Conservation (phyloP, 2,329 filamentous ascomycete species). For the Myotisia sp. region DNA sequence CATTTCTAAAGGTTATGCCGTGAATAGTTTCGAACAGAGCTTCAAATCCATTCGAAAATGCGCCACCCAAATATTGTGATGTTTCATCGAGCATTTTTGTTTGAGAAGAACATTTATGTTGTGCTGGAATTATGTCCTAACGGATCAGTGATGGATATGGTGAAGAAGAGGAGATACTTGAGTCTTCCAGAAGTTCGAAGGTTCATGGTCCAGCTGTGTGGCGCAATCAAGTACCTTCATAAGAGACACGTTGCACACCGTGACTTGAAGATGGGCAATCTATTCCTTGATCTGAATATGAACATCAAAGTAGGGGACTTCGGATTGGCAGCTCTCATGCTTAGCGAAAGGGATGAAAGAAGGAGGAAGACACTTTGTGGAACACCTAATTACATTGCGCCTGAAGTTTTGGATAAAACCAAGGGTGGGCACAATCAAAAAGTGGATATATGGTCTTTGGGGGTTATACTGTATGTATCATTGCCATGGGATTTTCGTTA, state of each 20-base stretch:
- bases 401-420: slow-evolving; percentile 86
- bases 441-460: slow-evolving; percentile 96
- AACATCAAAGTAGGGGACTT: slow-evolving; percentile 98
- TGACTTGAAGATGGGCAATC: slow-evolving; percentile 94
- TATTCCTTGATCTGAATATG: slow-evolving; percentile 89
- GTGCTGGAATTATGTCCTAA: slow-evolving; percentile 90
- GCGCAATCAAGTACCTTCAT: slow-evolving; percentile 96
- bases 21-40: slow-evolving; percentile 56
- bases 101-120: slow-evolving; percentile 77
- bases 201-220: slow-evolving; percentile 87
- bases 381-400: slow-evolving; percentile 95
- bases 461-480: slow-evolving; percentile 70
- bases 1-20: slow-evolving; percentile 7
- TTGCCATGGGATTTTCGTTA: neutral
- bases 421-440: slow-evolving; percentile 94
- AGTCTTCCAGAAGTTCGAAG: slow-evolving; percentile 89
- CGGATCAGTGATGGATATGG: slow-evolving; percentile 94
- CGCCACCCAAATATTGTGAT: slow-evolving; percentile 89
- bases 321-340: slow-evolving; percentile 76
- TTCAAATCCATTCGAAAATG: slow-evolving; percentile 98
- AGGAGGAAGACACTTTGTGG: slow-evolving; percentile 88
- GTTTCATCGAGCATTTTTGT: slow-evolving; percentile 87
- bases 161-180: slow-evolving; percentile 77
- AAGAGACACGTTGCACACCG: slow-evolving; percentile 89
- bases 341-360: slow-evolving; percentile 76